These are phyloP conservation scores for Stereum hirsutum DNA, from an alignment of 1,284 basidiomycete species.

Conservation along the genomic window DNA sequence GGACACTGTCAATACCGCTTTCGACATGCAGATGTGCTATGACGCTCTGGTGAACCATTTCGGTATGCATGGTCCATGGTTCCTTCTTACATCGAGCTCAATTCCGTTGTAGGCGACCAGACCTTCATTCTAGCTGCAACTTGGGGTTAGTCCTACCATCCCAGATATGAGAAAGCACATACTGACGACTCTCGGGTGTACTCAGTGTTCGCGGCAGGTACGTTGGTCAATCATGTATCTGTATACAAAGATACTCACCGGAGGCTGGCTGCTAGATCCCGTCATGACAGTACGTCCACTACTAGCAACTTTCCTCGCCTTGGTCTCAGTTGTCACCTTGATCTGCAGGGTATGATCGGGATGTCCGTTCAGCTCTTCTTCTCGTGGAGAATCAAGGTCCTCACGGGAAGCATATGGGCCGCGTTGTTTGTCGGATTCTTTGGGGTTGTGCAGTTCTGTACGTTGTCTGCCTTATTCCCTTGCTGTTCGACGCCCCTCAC, in stretches of 20 bases:
- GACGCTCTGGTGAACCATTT: too few species aligned
- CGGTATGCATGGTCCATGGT: too few species aligned
- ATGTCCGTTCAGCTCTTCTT: constrained; percentile 1
- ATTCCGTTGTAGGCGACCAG: not conserved
- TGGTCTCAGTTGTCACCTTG: not conserved
- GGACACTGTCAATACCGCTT: too few species aligned
- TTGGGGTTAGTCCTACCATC: not conserved
- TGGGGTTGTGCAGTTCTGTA: not conserved
- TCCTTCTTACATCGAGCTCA: too few species aligned
- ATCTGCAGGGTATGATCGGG: not conserved
- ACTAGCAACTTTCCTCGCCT: not conserved
- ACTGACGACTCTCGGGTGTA: not conserved
- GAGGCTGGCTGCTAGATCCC: not conserved
- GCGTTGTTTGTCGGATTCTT: not conserved
- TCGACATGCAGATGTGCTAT: too few species aligned
- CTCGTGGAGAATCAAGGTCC: not conserved
- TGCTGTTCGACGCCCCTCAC: not conserved
- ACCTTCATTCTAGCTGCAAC: not conserved
- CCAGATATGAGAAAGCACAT: not conserved
- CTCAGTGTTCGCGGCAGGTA: not conserved
- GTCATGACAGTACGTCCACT: not conserved
- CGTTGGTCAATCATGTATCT: not conserved
- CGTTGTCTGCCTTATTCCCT: not conserved
- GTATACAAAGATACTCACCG: not conserved
- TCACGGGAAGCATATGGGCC: not conserved